A percentile compares a stretch with the other conserved stretches of the same genome.
phyloP scores from a whole-genome alignment of 805 yeast species.

The Starmera amethionina region DNA sequence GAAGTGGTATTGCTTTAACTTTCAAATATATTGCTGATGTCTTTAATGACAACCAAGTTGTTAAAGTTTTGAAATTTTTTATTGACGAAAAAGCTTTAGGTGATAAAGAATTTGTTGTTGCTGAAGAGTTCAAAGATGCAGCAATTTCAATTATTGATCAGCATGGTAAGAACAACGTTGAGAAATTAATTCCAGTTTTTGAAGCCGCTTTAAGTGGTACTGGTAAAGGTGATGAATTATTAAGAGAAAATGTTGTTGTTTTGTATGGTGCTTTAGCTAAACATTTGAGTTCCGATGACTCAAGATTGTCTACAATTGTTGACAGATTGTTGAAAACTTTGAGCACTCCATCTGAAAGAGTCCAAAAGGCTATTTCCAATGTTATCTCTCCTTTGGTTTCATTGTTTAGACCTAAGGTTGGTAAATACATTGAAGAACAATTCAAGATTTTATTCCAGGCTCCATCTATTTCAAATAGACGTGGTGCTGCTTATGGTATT shows the following conservation, averaged over 20 bases:
- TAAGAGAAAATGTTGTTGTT: conserved; percentile 75
- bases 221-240: conserved; percentile 41
- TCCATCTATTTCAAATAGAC: conserved; percentile 36
- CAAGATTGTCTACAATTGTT: conserved; percentile 55
- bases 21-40: conserved; percentile 46
- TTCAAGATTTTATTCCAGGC: conserved; percentile 52
- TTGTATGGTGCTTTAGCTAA: conserved; percentile 87
- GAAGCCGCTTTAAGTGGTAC: conserved; percentile 44
- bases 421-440: conserved; percentile 44
- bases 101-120: conserved; percentile 62
- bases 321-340: conserved; percentile 64
- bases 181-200: conserved; percentile 69
- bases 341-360: conserved; percentile 82
- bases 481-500: conserved; percentile 95
- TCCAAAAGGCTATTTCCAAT: conserved; percentile 79
- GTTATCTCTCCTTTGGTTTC: conserved; percentile 78
- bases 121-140: conserved; percentile 83
- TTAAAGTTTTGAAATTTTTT: conserved; percentile 56
- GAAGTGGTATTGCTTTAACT: conserved; percentile 74
- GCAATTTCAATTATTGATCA: conserved; percentile 62
- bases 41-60: conserved; percentile 23
- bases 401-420: conserved; percentile 39
- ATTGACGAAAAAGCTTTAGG: conserved; percentile 58
- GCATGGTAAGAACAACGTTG: conserved; percentile 63
- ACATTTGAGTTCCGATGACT: conserved; percentile 61